Conservation (phyloP, 495 filamentous ascomycete genomes). For the Bryoglossum gracile region DNA sequence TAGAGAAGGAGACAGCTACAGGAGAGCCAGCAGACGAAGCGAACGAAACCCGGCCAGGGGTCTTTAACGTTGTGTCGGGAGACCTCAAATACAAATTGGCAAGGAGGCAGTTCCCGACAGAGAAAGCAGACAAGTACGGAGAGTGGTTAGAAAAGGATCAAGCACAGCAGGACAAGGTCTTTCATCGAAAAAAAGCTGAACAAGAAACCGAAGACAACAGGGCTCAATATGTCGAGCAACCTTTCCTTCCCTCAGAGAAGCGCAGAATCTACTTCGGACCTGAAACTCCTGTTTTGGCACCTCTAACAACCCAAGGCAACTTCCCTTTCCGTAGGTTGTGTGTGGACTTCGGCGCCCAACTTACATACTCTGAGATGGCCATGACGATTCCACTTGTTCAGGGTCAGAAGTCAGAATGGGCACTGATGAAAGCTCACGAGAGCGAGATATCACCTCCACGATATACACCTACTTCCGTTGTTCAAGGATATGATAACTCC, state of each 20-base stretch:
- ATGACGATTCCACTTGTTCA: conserved; percentile 88
- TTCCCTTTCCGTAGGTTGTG: conserved; percentile 93
- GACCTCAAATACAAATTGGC: conserved; percentile 61
- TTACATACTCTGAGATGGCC: conserved; percentile 98
- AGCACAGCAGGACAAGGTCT: conserved; percentile 46
- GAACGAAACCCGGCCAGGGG: conserved; percentile 39
- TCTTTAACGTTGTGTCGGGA: conserved; percentile 64
- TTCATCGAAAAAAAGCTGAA: conserved; percentile 37
- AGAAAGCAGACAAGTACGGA: conserved; percentile 68
- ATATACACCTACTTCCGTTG: conserved; percentile 39
- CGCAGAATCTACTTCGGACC: conserved; percentile 84
- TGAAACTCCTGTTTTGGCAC: conserved; percentile 86
- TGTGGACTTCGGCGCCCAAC: conserved; percentile 75
- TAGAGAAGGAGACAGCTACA: conserved; percentile 32
- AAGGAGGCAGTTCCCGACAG: conserved; percentile 55
- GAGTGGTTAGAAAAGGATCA: conserved; percentile 61
- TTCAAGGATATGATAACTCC: conserved; percentile 69
- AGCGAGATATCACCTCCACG: conserved; percentile 65
- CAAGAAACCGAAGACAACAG: conserved; percentile 55
- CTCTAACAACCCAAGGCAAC: conserved; percentile 89
- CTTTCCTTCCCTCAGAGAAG: conserved; percentile 87
- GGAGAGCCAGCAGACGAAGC: conserved; percentile 25
- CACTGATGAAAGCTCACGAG: conserved; percentile 82
- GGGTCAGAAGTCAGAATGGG: conserved; percentile 88
- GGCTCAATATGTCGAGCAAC: conserved; percentile 74